A percentile compares a stretch with the other conserved stretches of the same genome.
phyloP scores from a whole-genome alignment of 768 basidiomycete genomes.

The Pseudohyphozyma bogoriensis region DNA sequence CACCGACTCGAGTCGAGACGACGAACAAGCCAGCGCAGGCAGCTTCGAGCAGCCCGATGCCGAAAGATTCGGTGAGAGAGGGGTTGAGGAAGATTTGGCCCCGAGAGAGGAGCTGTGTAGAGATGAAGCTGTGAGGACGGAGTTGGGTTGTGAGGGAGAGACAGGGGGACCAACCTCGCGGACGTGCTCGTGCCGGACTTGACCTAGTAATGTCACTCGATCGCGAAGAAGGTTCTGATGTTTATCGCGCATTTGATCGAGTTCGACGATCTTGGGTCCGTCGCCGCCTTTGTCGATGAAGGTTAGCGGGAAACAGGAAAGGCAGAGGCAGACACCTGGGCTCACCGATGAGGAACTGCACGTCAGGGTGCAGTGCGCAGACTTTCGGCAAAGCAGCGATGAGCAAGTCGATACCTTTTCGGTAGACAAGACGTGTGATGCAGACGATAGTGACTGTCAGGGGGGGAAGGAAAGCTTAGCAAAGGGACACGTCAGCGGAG shows the following conservation, averaged over 20 bases:
- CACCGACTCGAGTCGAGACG: conserved; percentile 86
- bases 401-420: conserved; percentile 92
- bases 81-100: conserved; percentile 93
- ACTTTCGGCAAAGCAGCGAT: conserved; percentile 85
- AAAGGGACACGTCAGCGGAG: too few relatives aligned
- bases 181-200: conserved; percentile 72
- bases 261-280: conserved; percentile 86
- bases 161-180: conserved; percentile 46
- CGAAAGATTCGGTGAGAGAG: conserved; percentile 89
- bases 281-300: conserved; percentile 64
- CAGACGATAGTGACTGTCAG: conserved; percentile 77
- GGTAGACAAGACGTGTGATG: conserved; percentile 78
- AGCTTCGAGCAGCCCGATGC: conserved; percentile 94
- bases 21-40: conserved; percentile 90
- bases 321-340: neutral
- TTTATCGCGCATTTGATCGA: conserved; percentile 92
- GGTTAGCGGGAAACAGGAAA: neutral
- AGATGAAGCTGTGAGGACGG: neutral
- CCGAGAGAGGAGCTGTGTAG: conserved; percentile 59
- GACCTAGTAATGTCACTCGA: conserved; percentile 77
- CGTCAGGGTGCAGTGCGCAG: conserved; percentile 71
- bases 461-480: neutral
- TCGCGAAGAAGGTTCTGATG: conserved; percentile 63
- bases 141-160: neutral
- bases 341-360: conserved; percentile 76